A percentile compares a stretch with the other conserved stretches of the same genome.
These are phyloP conservation scores for Cercophora scortea DNA, from an alignment of 495 filamentous ascomycete genomes.

Conservation along the genomic window DNA sequence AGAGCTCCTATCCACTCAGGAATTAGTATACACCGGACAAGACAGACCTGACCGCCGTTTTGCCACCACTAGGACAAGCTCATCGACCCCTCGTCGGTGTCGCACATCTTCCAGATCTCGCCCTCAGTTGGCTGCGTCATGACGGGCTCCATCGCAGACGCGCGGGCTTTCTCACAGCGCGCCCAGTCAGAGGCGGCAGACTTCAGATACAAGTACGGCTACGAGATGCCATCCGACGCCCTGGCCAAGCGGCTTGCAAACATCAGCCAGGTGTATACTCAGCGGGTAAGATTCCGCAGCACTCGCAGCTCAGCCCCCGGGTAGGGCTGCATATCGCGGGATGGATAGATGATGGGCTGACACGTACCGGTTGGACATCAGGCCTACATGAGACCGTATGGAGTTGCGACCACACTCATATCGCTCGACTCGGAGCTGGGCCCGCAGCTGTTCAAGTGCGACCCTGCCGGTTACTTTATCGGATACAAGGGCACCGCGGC, in stretches of 20 bases:
- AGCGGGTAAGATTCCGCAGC: constrained; percentile 57
- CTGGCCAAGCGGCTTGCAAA: constrained; percentile 94
- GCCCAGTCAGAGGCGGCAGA: constrained; percentile 94
- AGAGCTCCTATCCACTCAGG: constrained; percentile 2
- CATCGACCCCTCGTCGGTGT: constrained; percentile 94
- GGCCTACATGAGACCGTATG: constrained; percentile 97
- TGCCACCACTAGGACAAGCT: constrained; percentile 72
- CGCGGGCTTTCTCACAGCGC: constrained; percentile 80
- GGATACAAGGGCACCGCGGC: constrained; percentile 97
- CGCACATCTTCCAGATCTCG: constrained; percentile 94
- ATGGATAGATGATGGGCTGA: constrained; percentile 8
- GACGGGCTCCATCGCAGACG: constrained; percentile 97
- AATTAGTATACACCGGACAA: neutral
- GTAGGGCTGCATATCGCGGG: neutral
- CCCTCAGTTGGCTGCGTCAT: constrained; percentile 96
- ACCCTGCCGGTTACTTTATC: constrained; percentile 94
- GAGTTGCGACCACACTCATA: constrained; percentile 89
- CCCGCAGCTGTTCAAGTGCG: constrained; percentile 97
- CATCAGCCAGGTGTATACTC: constrained; percentile 98
- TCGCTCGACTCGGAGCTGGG: constrained; percentile 88
- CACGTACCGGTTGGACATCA: constrained; percentile 24
- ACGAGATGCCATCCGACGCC: constrained; percentile 98
- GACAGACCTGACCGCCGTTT: constrained; percentile 21
- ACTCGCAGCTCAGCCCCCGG: neutral
- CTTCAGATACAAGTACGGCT: constrained; percentile 96